Conservation (phyloP, 169 alveolate genomes). For the Cryptosporidium parvum region DNA sequence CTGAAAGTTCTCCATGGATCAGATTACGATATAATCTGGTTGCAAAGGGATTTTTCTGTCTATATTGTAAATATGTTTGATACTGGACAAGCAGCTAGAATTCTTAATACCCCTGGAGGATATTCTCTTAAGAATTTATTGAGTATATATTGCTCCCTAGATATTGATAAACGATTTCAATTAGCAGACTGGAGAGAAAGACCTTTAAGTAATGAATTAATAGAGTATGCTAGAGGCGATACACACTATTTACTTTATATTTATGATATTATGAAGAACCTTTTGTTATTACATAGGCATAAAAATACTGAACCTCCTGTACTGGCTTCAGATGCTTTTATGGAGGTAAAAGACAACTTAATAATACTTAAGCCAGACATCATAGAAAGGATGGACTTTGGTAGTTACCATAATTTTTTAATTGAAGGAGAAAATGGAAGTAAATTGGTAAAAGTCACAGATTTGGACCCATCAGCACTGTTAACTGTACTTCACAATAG, state of each 20-base stretch:
- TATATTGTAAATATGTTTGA: constrained; percentile 95
- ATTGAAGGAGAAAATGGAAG: neutral
- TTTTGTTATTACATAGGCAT: constrained; percentile 50
- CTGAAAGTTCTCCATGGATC: constrained; percentile 96
- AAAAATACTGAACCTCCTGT: constrained; percentile 2
- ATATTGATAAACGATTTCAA: constrained; percentile 89
- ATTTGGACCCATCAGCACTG: constrained; percentile 53
- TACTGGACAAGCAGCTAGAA: constrained; percentile 93
- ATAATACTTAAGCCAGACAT: neutral
- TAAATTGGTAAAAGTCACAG: neutral
- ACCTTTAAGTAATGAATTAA: constrained; percentile 89
- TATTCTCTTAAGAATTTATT: constrained; percentile 87
- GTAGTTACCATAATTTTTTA: neutral
- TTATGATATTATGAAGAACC: constrained; percentile 87
- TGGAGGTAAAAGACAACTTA: neutral
- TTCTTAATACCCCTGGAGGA: constrained; percentile 84
- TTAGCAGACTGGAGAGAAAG: constrained; percentile 94
- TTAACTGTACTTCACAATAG: constrained; percentile 56
- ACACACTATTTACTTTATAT: constrained; percentile 92
- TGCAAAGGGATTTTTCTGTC: constrained; percentile 95
- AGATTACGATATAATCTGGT: constrained; percentile 91
- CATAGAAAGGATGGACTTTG: neutral
- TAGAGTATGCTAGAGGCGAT: constrained; percentile 92
- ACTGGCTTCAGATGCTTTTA: constrained; percentile 24
- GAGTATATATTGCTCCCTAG: constrained; percentile 84